Base-by-base conservation (phyloP, 2,329 filamentous ascomycete genomes). In the Aaosphaeria arxii region DNA sequence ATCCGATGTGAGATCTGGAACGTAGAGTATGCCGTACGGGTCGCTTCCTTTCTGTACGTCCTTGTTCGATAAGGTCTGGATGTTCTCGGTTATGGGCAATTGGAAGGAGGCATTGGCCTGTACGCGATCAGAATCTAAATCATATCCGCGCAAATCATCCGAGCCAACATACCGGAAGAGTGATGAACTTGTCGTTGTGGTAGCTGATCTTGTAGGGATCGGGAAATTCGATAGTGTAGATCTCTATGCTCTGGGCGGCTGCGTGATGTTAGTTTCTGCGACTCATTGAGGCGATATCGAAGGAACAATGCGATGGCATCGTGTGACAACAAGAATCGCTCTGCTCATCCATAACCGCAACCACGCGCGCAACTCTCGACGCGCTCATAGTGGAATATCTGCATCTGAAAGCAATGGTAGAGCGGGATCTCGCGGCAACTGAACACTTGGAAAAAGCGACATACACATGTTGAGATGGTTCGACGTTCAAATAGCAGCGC, bases 1-100 rank as follows among this genome's bases (percentile, higher is more conserved):
- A 52, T 86, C 79, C 47, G 77, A 66, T 7, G 62, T 66, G 38
- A 96, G 77, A 50, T 85, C 82, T 4, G 92, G 94, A 2, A 95
- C 87, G 67, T 94, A 97, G 48, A 97, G 79, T 11, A 96, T 80
- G 52, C 92, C 92, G 54, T 83, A 81, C 33, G 94, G 83, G 46
- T 82, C 74, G 46, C 80, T 80, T 54, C 85, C 82, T 36, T 77
- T 69, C 31, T 80, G 77, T 45, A 82, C 77, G 64, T 83, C 84
- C 51, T 83, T 87, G 31, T 80, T 83, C 3, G 88, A 88, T 11
- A 96, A 76, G 0, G 89, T 95, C 40, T 85, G 88, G 44, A 96
- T 80, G 59, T 88, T 87, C 48, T 64, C 66, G 33, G 71, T 44
- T 51, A 70, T 65, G 45, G 60, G 56, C 55, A 67, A 70, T 51